These are phyloP conservation scores for Microcyclosporella mali DNA, from an alignment of 2,329 filamentous ascomycete species.

Conservation along the genomic window DNA sequence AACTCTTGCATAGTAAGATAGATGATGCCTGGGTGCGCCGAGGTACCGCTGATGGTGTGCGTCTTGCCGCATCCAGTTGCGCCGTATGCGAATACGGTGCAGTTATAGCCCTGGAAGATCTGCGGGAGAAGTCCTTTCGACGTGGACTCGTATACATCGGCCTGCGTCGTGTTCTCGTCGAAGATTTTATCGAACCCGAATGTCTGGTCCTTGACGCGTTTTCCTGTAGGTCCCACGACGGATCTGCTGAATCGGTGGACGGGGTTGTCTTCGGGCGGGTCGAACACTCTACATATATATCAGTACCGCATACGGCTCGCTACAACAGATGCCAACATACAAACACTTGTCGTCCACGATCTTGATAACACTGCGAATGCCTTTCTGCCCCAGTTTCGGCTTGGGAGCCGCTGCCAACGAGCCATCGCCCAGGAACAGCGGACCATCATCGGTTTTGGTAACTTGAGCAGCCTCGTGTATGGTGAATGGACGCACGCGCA, in stretches of 20 bases:
- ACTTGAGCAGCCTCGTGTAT: constrained; percentile 94
- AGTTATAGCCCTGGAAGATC: constrained; percentile 95
- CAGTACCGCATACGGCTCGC: neutral
- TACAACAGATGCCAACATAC: constrained; percentile 48
- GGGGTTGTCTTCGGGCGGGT: constrained; percentile 90
- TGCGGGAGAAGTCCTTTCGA: constrained; percentile 86
- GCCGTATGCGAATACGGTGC: constrained; percentile 96
- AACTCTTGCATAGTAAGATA: constrained; percentile 99
- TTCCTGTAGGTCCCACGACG: constrained; percentile 65
- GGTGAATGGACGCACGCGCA: constrained; percentile 61
- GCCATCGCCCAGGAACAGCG: constrained; percentile 91
- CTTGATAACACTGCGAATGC: constrained; percentile 86
- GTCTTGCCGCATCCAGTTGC: constrained; percentile 98
- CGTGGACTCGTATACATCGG: constrained; percentile 90
- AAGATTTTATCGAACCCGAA: constrained; percentile 97
- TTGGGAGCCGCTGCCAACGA: constrained; percentile 82
- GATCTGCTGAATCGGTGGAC: constrained; percentile 81
- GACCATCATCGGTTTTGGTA: constrained; percentile 71
- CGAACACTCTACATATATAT: constrained; percentile 66
- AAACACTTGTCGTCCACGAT: constrained; percentile 93
- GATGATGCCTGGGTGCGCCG: constrained; percentile 92
- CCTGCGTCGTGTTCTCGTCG: constrained; percentile 87
- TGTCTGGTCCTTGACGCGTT: constrained; percentile 93
- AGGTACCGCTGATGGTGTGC: constrained; percentile 85
- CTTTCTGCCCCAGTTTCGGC: constrained; percentile 78